Conservation (phyloP, 2,329 filamentous ascomycete genomes). For the Aspergillus hiratsukae region DNA sequence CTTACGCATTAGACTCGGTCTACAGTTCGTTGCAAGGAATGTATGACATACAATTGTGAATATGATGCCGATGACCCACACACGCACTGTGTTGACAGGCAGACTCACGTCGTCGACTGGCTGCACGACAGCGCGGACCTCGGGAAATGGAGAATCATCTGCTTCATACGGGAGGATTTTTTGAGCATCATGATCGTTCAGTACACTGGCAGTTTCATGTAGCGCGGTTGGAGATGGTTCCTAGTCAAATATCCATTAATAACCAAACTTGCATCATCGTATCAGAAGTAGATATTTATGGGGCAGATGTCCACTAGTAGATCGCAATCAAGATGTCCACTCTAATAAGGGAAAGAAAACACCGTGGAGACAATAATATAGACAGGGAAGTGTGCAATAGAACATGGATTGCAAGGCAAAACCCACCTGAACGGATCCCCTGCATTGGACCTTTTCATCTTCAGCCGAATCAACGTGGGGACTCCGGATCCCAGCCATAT, state of each 20-base stretch:
- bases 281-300: neutral
- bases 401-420: neutral
- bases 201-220: slow-evolving; percentile 17
- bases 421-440: slow-evolving; percentile 7
- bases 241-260: slow-evolving; percentile 5
- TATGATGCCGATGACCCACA: slow-evolving; percentile 36
- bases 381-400: neutral
- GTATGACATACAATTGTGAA: slow-evolving; percentile 31
- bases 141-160: slow-evolving; percentile 36
- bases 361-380: neutral
- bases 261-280: neutral
- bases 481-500: neutral
- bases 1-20: neutral
- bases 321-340: neutral
- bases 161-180: slow-evolving; percentile 33
- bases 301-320: neutral
- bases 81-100: slow-evolving; percentile 32
- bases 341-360: neutral
- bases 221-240: slow-evolving; percentile 6
- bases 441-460: neutral
- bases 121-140: slow-evolving; percentile 35
- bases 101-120: slow-evolving; percentile 29
- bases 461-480: slow-evolving; percentile 1
- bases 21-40: neutral
- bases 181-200: slow-evolving; percentile 30